Evolutionary conservation across 2,329 filamentous ascomycete genomes (phyloP), one percentile per base, ranked within the genome.

Genomic region (Emericellopsis atlantica): DNA sequence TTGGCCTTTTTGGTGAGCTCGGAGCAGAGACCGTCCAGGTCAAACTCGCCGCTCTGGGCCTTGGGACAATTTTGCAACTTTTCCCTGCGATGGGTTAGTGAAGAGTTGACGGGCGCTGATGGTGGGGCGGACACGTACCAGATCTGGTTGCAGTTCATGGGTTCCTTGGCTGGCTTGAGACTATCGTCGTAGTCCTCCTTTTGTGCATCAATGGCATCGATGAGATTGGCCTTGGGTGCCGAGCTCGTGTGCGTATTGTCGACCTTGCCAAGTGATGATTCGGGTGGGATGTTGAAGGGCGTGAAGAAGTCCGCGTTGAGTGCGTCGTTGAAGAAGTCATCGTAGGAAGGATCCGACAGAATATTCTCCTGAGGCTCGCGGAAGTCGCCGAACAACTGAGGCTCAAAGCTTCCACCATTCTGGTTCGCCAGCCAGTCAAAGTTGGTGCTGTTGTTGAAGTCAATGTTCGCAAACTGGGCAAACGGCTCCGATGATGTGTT

Each of bases 1-100:
- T 90, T 92, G 43, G 92, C 92, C 66, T 98, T 98, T 58, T 89
- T 85, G 48, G 90, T 85, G 12, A 98, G 76, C 57, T 98, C 89
- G 5, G 83, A 84, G 65, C 92, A 98, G 21, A 98, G 74, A 29
- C 82, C 80, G 55, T 98, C 92, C 38, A 98, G 82, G 50, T 98
- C 92, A 48, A 96, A 87, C 51, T 93, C 89, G 51, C 89, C 89
- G 43, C 77, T 84, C 55, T 89, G 84, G 51, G 94, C 92, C 57
- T 84, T 88, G 45, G 87, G 81, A 59, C 88, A 93, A 31, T 74
- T 77, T 65, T 93, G 86, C 18, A 95, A 64, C 63, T 86, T 87
- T 61, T 95, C 88, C 92, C 90, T 95, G 55, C 43, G 11, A 14
- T 18, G 21, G 47, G 58, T 80, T 57, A 76, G 70, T 53, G 49